Percentiles rank a stretch among this genome's conserved stretches.
Evolutionary conservation across 345 rosid genomes (phyloP).

Genomic region (Eucalyptus regnans): DNA sequence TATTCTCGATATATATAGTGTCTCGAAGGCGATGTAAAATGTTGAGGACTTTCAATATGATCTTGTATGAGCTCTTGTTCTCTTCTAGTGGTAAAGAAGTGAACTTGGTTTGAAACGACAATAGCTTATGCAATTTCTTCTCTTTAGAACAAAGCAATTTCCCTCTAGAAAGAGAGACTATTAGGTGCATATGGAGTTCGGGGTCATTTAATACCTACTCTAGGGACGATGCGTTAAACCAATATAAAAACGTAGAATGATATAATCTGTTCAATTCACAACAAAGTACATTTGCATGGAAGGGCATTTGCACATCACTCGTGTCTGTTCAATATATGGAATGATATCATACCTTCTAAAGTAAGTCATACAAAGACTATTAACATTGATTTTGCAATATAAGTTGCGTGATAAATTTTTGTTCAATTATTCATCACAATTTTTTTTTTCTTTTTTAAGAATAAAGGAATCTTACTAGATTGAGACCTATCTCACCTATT

Average conservation of each 20-base stretch:
- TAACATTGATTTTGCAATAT: neutral
- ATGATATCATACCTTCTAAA: neutral
- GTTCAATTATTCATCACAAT: neutral
- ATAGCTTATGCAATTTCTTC: neutral
- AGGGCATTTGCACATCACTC: neutral
- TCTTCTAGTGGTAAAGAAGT: neutral
- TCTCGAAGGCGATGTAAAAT: neutral
- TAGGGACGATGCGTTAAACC: neutral
- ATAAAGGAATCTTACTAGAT: neutral
- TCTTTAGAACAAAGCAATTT: neutral
- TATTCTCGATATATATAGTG: neutral
- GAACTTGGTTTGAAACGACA: neutral
- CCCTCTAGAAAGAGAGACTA: neutral
- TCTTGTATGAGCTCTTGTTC: neutral
- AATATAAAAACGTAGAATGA: neutral
- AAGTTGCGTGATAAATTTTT: neutral
- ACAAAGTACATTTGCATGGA: neutral
- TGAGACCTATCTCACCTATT: neutral
- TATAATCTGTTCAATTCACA: neutral
- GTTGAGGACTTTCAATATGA: neutral
- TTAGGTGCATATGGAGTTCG: neutral
- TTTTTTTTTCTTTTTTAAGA: neutral
- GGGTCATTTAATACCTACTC: neutral
- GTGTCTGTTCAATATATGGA: neutral
- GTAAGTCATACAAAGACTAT: neutral